phyloP scores from a whole-genome alignment of 1,284 basidiomycete species.

The Mycosarcoma maydis region DNA sequence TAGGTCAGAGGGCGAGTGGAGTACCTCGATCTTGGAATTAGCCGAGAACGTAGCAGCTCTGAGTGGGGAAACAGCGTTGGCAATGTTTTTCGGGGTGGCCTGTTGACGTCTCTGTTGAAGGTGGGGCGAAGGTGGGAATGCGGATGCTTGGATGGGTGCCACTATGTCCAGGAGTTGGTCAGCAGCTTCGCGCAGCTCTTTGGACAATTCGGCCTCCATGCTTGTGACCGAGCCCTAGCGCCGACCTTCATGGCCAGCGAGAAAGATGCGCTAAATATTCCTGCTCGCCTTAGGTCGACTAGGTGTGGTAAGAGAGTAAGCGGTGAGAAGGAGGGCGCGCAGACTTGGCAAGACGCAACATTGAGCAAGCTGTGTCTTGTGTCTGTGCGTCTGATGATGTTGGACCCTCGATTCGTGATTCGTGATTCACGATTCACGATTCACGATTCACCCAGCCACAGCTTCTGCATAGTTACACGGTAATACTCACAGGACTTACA shows the following conservation, averaged over 20 bases:
- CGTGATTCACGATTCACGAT: too few relatives aligned
- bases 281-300: too few relatives aligned
- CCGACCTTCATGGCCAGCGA: constrained; percentile 1
- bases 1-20: constrained; percentile 39
- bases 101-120: constrained; percentile 1
- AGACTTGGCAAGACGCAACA: too few relatives aligned
- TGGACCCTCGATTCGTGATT: constrained; percentile 32
- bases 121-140: constrained; percentile 13
- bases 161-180: constrained; percentile 42
- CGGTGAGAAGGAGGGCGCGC: too few relatives aligned
- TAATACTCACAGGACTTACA: too few relatives aligned
- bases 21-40: constrained; percentile 24
- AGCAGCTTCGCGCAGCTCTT: constrained; percentile 47
- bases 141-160: constrained; percentile 5
- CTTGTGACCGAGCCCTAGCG: not conserved
- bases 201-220: constrained; percentile 42
- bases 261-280: too few relatives aligned
- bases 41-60: constrained; percentile 13
- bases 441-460: too few relatives aligned
- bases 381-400: too few relatives aligned
- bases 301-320: too few relatives aligned
- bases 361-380: too few relatives aligned
- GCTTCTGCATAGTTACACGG: too few relatives aligned
- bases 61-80: not conserved
- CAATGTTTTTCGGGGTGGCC: not conserved